Evolutionary conservation across 2,329 filamentous ascomycete genomes (phyloP).

Genomic region (Apiospora koreana): DNA sequence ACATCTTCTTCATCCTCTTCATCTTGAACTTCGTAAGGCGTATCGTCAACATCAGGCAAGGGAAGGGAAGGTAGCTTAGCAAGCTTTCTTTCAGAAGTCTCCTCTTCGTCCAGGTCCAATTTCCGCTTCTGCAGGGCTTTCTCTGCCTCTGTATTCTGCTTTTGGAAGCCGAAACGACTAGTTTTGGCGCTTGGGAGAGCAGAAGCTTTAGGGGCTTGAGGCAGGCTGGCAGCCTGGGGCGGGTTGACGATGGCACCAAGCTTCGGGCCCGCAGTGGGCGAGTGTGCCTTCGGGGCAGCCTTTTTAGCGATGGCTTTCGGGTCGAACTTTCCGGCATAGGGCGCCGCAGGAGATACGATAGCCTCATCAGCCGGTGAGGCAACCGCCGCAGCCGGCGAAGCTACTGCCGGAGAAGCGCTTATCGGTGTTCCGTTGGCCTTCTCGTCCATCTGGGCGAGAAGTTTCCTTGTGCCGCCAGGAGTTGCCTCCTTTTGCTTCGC

Average conservation of each 20-base stretch:
- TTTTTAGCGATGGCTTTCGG: conserved; percentile 86
- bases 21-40: conserved; percentile 60
- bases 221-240: conserved; percentile 33
- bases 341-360: conserved; percentile 52
- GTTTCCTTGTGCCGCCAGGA: conserved; percentile 63
- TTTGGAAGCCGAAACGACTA: conserved; percentile 81
- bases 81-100: conserved; percentile 82
- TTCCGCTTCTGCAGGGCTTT: conserved; percentile 72
- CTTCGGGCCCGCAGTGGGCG: conserved; percentile 54
- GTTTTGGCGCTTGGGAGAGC: conserved; percentile 70
- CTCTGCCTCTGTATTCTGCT: conserved; percentile 63
- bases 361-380: conserved; percentile 48
- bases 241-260: conserved; percentile 49
- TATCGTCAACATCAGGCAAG: conserved; percentile 62
- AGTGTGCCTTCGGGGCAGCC: conserved; percentile 58
- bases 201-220: conserved; percentile 44
- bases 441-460: conserved; percentile 73
- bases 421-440: conserved; percentile 55
- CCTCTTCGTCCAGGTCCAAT: conserved; percentile 85
- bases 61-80: conserved; percentile 83
- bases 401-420: conserved; percentile 51
- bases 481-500: conserved; percentile 72
- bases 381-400: conserved; percentile 48
- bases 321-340: conserved; percentile 80
- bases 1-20: conserved; percentile 70